Percentiles rank a stretch among this genome's conserved stretches.
These are phyloP conservation scores for Cucumis sativus DNA, from an alignment of 306 rosid species.

Conservation along the genomic window DNA sequence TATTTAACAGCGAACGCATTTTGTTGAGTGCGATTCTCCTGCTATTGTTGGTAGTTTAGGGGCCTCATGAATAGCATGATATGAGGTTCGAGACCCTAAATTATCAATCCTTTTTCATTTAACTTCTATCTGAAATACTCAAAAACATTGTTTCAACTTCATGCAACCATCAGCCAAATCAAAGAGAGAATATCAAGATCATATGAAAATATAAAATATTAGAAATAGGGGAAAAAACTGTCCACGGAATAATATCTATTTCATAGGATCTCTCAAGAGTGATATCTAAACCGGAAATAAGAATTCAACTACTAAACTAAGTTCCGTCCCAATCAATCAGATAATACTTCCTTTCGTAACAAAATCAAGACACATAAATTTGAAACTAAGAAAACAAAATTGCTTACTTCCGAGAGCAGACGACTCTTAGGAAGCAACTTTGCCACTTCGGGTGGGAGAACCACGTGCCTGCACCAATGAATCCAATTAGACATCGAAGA, in stretches of 20 bases:
- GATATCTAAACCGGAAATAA: not conserved
- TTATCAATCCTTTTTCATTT: not conserved
- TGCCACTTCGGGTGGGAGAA: conserved; percentile 83
- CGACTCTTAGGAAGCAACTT: conserved; percentile 87
- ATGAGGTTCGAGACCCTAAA: conserved; percentile 65
- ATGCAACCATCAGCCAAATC: not conserved
- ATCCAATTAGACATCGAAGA: not conserved
- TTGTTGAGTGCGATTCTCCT: conserved; percentile 63
- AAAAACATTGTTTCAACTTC: not conserved
- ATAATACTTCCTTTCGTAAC: not conserved
- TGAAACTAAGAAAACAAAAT: not conserved
- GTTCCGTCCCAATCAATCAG: not conserved
- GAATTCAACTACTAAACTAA: not conserved
- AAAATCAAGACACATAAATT: not conserved
- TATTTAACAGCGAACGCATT: conserved; percentile 48
- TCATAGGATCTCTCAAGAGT: not conserved
- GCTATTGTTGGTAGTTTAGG: conserved; percentile 74
- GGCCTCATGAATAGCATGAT: conserved; percentile 98
- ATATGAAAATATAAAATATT: not conserved
- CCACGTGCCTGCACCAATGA: conserved; percentile 55
- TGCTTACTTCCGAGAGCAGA: conserved; percentile 70
- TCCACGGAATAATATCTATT: not conserved
- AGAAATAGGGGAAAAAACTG: not conserved
- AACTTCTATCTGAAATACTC: not conserved
- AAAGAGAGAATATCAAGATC: not conserved